Conservation (phyloP, 176 grass and related monocot species). For the Leersia perrieri region DNA sequence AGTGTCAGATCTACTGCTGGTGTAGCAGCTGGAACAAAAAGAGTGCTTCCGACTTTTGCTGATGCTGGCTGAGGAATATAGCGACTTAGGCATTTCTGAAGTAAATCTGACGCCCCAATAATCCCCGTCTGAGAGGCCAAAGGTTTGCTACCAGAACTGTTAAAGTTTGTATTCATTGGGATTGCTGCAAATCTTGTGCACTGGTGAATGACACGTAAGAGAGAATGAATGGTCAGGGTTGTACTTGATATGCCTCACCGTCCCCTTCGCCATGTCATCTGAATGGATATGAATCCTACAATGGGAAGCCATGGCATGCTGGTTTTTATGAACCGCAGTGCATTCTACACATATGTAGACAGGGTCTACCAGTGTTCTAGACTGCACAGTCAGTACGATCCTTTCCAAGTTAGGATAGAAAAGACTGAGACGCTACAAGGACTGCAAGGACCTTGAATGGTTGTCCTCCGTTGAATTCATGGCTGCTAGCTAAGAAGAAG, state of each 20-base stretch:
- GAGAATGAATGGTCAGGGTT: neutral
- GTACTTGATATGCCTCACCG: constrained; percentile 9
- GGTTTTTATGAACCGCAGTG: neutral
- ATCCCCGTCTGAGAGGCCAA: neutral
- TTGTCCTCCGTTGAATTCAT: neutral
- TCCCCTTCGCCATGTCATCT: neutral
- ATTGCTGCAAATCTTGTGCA: neutral
- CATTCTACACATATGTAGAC: constrained; percentile 14
- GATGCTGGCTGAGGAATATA: neutral
- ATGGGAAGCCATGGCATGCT: constrained; percentile 13
- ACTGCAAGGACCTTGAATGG: neutral
- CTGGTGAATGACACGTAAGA: neutral
- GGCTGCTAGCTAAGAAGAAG: neutral
- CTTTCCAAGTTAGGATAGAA: neutral
- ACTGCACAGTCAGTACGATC: neutral
- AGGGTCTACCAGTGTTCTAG: neutral
- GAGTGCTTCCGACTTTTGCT: neutral
- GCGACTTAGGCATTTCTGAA: neutral
- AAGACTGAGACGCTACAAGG: neutral
- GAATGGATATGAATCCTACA: neutral
- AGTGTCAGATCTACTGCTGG: neutral
- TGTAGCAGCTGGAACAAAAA: neutral
- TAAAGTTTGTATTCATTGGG: no score
- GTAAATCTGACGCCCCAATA: neutral
- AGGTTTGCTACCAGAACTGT: neutral